These are phyloP conservation scores for Cryphonectria radicalis DNA, from an alignment of 2,329 filamentous ascomycete species.

Conservation along the genomic window DNA sequence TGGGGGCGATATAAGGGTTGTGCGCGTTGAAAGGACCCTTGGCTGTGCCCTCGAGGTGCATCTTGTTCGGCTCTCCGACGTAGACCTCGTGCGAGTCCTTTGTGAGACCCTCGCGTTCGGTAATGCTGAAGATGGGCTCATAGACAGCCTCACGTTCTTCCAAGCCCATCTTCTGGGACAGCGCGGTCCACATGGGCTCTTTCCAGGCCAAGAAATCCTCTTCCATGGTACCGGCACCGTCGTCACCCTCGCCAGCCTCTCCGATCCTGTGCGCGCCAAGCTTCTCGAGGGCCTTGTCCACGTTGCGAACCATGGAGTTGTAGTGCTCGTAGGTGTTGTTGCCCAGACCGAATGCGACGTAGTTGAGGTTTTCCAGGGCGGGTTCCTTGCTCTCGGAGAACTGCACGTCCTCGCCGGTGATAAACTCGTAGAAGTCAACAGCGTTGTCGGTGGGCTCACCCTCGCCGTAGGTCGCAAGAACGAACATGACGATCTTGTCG, in stretches of 20 bases:
- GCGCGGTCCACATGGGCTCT: constrained; percentile 94
- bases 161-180: constrained; percentile 81
- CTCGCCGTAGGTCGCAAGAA: constrained; percentile 96
- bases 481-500: constrained; percentile 93
- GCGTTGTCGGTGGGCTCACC: constrained; percentile 98
- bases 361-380: constrained; percentile 82
- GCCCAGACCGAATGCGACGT: constrained; percentile 92
- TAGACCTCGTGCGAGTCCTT: constrained; percentile 83
- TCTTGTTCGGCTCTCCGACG: constrained; percentile 93
- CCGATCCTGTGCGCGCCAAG: constrained; percentile 86
- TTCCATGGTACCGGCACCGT: constrained; percentile 98
- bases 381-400: constrained; percentile 79
- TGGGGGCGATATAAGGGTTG: constrained; percentile 95
- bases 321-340: constrained; percentile 99
- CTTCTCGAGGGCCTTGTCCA: constrained; percentile 79
- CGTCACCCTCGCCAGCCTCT: constrained; percentile 90
- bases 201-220: constrained; percentile 99
- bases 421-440: constrained; percentile 98
- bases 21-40: constrained; percentile 95
- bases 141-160: constrained; percentile 97
- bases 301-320: constrained; percentile 95
- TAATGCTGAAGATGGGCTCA: constrained; percentile 87
- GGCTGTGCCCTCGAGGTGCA: constrained; percentile 82
- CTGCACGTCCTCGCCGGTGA: constrained; percentile 77
- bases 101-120: constrained; percentile 73